phyloP scores from a whole-genome alignment of 768 basidiomycete species.

The Trametes gibbosa region DNA sequence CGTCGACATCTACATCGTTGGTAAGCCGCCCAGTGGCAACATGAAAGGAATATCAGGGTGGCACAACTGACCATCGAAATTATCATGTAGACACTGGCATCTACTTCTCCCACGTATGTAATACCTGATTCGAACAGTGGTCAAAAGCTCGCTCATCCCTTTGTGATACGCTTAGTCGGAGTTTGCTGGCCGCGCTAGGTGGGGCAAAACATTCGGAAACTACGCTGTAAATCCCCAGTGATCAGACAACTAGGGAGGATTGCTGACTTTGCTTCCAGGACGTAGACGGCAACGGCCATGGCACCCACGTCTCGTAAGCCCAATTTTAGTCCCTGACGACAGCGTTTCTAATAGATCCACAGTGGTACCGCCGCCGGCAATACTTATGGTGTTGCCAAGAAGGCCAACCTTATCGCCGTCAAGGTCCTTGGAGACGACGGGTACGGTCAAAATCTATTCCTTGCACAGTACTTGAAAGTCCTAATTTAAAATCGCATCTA shows the following conservation, averaged over 20 bases:
- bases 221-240: too few species aligned
- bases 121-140: neutral
- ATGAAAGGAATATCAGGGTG: neutral
- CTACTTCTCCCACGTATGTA: conserved; percentile 22
- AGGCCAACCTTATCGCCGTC: conserved; percentile 38
- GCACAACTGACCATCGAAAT: neutral
- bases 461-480: conserved; percentile 28
- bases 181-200: conserved; percentile 43
- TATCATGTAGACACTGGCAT: conserved; percentile 20
- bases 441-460: conserved; percentile 21
- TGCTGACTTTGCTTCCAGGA: too few species aligned
- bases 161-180: conserved; percentile 25
- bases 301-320: conserved; percentile 34
- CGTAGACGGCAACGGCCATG: conserved; percentile 43
- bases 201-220: conserved; percentile 39
- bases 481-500: conserved; percentile 26
- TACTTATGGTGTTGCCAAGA: conserved; percentile 31
- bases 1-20: conserved; percentile 44
- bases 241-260: too few species aligned
- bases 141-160: neutral
- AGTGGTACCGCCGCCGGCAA: conserved; percentile 37
- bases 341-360: neutral
- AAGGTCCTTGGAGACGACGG: conserved; percentile 41
- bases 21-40: conserved; percentile 17
- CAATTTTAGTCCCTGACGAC: neutral